Evolutionary conservation across 306 rosid genomes (phyloP), one percentile per base, ranked within the genome.

Genomic region (Betula pendula): DNA sequence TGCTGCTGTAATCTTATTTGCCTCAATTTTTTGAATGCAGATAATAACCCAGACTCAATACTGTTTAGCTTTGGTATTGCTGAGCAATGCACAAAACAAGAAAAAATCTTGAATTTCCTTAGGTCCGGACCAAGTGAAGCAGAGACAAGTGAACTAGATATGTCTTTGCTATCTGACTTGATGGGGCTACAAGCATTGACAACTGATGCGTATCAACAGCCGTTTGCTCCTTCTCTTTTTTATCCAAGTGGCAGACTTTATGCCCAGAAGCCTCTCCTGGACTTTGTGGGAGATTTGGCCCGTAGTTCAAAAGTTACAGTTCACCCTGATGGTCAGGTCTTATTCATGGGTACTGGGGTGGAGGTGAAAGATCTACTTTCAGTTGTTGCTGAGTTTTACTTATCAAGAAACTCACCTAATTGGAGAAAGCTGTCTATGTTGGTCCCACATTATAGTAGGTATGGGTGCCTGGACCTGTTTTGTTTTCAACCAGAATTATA

Each of bases 351-450:
- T 76, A 71, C 87, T 43, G 87, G 83, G 60, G 78, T 83, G 74
- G 92, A 92, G 86, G 84, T 90, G 87, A 88, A 87, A 80, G 90
- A 90, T 87, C 88, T 94, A 60, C 87, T 90, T 76, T 85, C 96
- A 35, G 82, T 81, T 52, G 88, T 92, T 81, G 86, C 93, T 6
- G 89, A 92, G 74, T 90, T 92, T 72, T 84, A 87, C 80, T 55
- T 91, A 31, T 70, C 86, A 59, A 85, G 88, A 70, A 74, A 27
- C 77, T 80, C 87, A 12, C 74, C 22, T 17, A 80, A 35, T 70
- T 86, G 85, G 80, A 82, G 83, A 82, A 90, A 58, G 78, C 85
- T 56, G 68, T 81, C 88, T 14, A 42, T 89, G 76, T 84, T 94
- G 80, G 91, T 94, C 71, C 98, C 98, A 3, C 87, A 85, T 72